Percentiles rank a stretch among this genome's conserved stretches.
Evolutionary conservation across 345 rosid genomes (phyloP).

Genomic region (Arabidopsis thaliana): TAIR10.1 NC_003074.8:8312501-8313000

Average conservation of each 20-base stretch:
- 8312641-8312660: conserved; percentile 52
- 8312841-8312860: conserved; percentile 66
- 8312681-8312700: conserved; percentile 72
- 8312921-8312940: conserved; percentile 37
- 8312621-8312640: background rate
- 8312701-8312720: conserved; percentile 73
- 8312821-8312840: conserved; percentile 56
- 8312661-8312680: conserved; percentile 71
- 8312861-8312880: conserved; percentile 43
- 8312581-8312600: background rate
- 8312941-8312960: background rate
- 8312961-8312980: too few species aligned
- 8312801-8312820: background rate
- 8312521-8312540: conserved; percentile 81
- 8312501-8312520: conserved; percentile 81
- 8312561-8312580: conserved; percentile 63
- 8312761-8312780: background rate
- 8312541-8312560: conserved; percentile 69
- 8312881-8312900: conserved; percentile 43
- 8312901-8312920: conserved; percentile 46
- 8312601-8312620: background rate
- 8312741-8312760: conserved; percentile 63
- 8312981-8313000: too few species aligned
- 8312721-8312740: conserved; percentile 69
- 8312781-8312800: background rate